Evolutionary conservation across 139 green algal genomes (phyloP).

Genomic region (Chlorella sorokiniana): DNA sequence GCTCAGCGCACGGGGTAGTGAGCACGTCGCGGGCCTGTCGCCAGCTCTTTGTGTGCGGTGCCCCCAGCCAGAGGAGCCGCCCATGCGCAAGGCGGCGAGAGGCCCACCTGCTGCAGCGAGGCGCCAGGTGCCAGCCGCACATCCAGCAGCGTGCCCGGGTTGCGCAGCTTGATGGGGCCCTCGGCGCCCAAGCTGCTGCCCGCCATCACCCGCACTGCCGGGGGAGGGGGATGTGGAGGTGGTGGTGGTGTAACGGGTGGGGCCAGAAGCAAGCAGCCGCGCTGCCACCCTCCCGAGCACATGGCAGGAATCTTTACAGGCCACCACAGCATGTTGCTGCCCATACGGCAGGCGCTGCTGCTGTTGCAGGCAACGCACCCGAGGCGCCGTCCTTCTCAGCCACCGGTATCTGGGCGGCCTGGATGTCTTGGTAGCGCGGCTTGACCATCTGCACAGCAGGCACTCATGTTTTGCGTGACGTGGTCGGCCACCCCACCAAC

Average conservation of each 20-base stretch:
- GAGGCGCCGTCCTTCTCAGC: constrained; percentile 49
- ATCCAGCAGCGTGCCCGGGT: constrained; percentile 86
- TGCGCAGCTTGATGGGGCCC: constrained; percentile 80
- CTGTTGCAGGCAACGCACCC: background rate
- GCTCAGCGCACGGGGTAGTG: background rate
- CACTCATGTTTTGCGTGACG: too few species aligned
- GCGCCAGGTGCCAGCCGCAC: constrained; percentile 62
- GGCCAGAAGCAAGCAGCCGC: background rate
- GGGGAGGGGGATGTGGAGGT: too few species aligned
- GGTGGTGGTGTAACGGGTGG: too few species aligned
- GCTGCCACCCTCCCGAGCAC: background rate
- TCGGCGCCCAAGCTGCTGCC: constrained; percentile 35
- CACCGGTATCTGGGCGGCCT: constrained; percentile 73
- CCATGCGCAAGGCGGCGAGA: background rate
- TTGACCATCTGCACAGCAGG: constrained; percentile 83
- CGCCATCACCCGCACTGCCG: constrained; percentile 82
- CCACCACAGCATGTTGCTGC: background rate
- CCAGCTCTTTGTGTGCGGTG: too few species aligned
- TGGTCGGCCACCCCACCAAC: background rate
- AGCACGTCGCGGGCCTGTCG: background rate
- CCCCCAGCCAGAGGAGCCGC: background rate
- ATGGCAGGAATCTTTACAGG: background rate
- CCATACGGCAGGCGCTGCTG: background rate
- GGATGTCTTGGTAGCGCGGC: constrained; percentile 85
- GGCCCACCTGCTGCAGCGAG: constrained; percentile 45